Evolutionary conservation across 345 rosid species (phyloP).

Genomic region (Camelina laxa): DNA sequence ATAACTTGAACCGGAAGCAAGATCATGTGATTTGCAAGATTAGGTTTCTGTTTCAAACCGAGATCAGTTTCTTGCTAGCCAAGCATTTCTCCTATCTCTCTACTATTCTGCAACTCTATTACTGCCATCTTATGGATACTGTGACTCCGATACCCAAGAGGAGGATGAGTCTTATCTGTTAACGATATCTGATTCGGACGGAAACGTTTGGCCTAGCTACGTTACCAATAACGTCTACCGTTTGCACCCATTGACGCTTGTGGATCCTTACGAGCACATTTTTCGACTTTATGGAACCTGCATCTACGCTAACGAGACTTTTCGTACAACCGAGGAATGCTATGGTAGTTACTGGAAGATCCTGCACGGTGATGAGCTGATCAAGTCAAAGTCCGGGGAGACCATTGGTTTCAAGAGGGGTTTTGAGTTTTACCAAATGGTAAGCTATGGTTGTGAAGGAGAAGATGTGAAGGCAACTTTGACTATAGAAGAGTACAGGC

Average conservation of each 20-base stretch:
- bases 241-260: conserved; percentile 10
- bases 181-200: neutral
- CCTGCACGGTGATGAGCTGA: neutral
- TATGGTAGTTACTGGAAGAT: conserved; percentile 11
- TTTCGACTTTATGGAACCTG: neutral
- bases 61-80: conserved; percentile 18
- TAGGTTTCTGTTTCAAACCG: neutral
- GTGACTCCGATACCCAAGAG: neutral
- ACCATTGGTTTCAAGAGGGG: conserved; percentile 24
- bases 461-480: neutral
- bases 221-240: neutral
- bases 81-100: conserved; percentile 17
- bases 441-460: neutral
- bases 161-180: neutral
- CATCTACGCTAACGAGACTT: neutral
- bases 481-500: conserved; percentile 4
- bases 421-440: conserved; percentile 4
- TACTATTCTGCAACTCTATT: neutral
- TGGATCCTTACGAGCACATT: neutral
- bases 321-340: neutral
- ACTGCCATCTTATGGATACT: neutral
- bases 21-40: conserved; percentile 31
- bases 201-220: neutral
- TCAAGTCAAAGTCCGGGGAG: neutral
- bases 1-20: neutral